Evolutionary conservation across 1,139 yeast species (phyloP), one percentile per base, ranked within the genome.

Genomic region (Groenewaldozyma sp.): DNA sequence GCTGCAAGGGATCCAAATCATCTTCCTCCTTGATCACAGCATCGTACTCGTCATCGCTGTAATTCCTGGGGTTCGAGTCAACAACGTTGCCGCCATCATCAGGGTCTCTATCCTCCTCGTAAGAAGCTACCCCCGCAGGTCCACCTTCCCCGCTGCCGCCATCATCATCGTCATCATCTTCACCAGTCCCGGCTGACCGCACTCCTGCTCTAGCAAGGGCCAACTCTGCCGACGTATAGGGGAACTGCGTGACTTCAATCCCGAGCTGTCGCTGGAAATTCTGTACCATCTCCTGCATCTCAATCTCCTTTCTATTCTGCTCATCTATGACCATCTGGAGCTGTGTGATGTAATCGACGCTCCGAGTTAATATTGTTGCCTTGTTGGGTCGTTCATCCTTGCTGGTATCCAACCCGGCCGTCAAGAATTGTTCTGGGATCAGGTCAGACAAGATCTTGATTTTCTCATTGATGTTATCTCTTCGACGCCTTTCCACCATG

Each of bases 321-420:
- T 49, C 54, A 35, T 87, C 96, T 45, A 87, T 83, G 43, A 74
- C 69, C 45, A 74, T 74, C 61, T 87, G 95, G 34, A 88, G 64
- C 50, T 68, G 67, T 47, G 77, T 78, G 39, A 88, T 78, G 55
- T 86, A 88, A 51, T 86, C 95, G 2, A 87, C 94, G 0, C 93
- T 76, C 53, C 83, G 81, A 16, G 87, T 74, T 46, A 88, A 65
- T 9, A 88, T 83, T 51, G 87, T 94, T 1, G 96, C 96, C 63
- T 88, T 88, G 56, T 87, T 87, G 1, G 96, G 96, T 51, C 81
- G 81, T 3, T 94, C 95, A 53, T 84, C 95, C 48, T 82, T 82
- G 2, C 43, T 36, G 34, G 46, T 44, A 31, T 49, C 49, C 35
- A 42, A 38, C 16, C 47, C 51, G 13, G 49, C 47, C 33, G 39